Percentiles rank a stretch among this genome's conserved stretches.
These are phyloP conservation scores for Fusarium vanettenii DNA, from an alignment of 2,329 filamentous ascomycete genomes.

Conservation along the genomic window DNA sequence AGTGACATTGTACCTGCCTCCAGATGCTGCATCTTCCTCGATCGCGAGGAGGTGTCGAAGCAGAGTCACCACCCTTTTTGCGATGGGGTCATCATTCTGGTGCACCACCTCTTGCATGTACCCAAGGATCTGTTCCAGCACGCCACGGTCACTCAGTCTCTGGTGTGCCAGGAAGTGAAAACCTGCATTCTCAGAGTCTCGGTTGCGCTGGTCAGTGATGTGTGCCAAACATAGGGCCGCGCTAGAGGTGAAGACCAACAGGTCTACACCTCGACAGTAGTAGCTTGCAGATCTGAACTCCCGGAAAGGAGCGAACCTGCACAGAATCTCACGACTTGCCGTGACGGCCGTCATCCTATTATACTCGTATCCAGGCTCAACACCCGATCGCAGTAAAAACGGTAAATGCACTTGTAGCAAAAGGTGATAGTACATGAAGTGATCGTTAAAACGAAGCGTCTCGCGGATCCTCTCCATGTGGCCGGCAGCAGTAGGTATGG, in stretches of 20 bases:
- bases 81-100: conserved; percentile 52
- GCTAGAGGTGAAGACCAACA: conserved; percentile 60
- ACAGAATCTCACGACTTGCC: conserved; percentile 62
- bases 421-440: conserved; percentile 63
- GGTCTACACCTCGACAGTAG: conserved; percentile 61
- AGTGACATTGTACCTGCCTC: conserved; percentile 36
- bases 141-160: conserved; percentile 53
- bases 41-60: conserved; percentile 56
- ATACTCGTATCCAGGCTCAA: conserved; percentile 54
- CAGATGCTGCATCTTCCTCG: conserved; percentile 50
- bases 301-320: conserved; percentile 58
- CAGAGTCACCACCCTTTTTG: conserved; percentile 52
- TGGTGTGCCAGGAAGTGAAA: conserved; percentile 54
- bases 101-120: conserved; percentile 51
- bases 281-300: conserved; percentile 52
- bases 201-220: conserved; percentile 48
- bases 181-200: conserved; percentile 6
- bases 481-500: conserved; percentile 20
- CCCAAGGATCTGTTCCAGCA: conserved; percentile 52
- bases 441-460: conserved; percentile 52
- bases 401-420: conserved; percentile 65
- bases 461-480: conserved; percentile 42
- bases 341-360: conserved; percentile 58
- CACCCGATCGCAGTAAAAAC: conserved; percentile 58
- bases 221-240: conserved; percentile 63